phyloP scores from a whole-genome alignment of 345 rosid species.

The Brassica cretica region DNA sequence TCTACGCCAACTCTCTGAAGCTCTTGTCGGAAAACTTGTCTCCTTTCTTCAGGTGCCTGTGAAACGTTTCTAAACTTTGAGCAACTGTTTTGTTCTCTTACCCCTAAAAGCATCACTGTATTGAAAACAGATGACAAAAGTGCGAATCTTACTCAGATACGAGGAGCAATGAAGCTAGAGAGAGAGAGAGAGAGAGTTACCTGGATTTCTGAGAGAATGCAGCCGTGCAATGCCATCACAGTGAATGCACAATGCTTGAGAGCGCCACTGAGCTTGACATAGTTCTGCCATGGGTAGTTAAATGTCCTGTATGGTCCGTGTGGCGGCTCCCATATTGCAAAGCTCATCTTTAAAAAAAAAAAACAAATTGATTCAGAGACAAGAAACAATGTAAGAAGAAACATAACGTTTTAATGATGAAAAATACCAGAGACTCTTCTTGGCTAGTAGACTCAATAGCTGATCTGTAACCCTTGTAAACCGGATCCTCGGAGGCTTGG shows the following conservation, averaged over 20 bases:
- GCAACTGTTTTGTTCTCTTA: slow-evolving; percentile 17
- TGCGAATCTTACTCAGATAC: not conserved
- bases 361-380: slow-evolving; percentile 9
- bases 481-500: slow-evolving; percentile 86
- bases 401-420: not conserved
- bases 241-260: slow-evolving; percentile 93
- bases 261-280: slow-evolving; percentile 85
- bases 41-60: slow-evolving; percentile 79
- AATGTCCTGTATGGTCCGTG: slow-evolving; percentile 83
- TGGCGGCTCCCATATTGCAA: slow-evolving; percentile 98
- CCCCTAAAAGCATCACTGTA: slow-evolving; percentile 35
- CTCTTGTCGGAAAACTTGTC: slow-evolving; percentile 68
- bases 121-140: too few species aligned
- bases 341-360: slow-evolving; percentile 56
- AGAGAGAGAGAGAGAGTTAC: slow-evolving; percentile 37
- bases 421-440: slow-evolving; percentile 83
- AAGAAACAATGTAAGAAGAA: not conserved
- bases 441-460: slow-evolving; percentile 88
- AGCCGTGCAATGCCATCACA: slow-evolving; percentile 95
- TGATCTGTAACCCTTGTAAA: slow-evolving; percentile 84
- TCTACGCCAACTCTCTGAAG: slow-evolving; percentile 64
- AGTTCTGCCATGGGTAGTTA: slow-evolving; percentile 88
- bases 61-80: slow-evolving; percentile 1
- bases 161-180: not conserved
- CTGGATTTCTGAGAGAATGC: slow-evolving; percentile 96